phyloP scores from a whole-genome alignment of 202 grass and related monocot genomes.

The Dendrocalamus latiflorus region DNA sequence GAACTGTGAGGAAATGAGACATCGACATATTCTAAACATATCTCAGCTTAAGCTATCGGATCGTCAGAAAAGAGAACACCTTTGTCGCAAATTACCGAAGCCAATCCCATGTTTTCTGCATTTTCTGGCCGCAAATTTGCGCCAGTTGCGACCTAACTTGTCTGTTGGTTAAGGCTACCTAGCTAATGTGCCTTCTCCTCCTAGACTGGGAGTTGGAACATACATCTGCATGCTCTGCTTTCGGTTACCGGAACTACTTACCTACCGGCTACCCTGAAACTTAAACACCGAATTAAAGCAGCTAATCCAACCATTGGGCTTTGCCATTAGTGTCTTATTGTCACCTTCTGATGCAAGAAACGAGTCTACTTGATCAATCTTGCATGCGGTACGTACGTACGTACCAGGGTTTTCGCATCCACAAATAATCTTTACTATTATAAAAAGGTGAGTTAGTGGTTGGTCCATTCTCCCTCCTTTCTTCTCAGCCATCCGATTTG shows the following conservation, averaged over 20 bases:
- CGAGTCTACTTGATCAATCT: too few species aligned
- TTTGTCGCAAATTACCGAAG: not conserved
- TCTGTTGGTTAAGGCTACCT: not conserved
- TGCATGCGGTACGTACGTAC: too few species aligned
- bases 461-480: too few species aligned
- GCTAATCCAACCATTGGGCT: too few species aligned
- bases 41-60: not conserved
- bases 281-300: too few species aligned
- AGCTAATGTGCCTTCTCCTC: not conserved
- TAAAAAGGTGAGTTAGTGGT: too few species aligned
- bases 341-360: too few species aligned
- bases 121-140: not conserved
- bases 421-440: too few species aligned
- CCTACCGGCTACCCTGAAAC: not conserved
- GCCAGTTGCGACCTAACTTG: not conserved
- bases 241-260: not conserved
- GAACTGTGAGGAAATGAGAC: not conserved
- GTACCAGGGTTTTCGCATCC: too few species aligned
- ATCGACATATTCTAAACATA: not conserved
- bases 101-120: not conserved
- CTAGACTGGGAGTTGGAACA: not conserved
- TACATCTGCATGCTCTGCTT: too few species aligned
- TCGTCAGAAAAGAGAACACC: not conserved
- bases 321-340: too few species aligned
- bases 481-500: too few species aligned